Conservation (phyloP, 495 filamentous ascomycete species). For the Penicillium paxilli region DNA sequence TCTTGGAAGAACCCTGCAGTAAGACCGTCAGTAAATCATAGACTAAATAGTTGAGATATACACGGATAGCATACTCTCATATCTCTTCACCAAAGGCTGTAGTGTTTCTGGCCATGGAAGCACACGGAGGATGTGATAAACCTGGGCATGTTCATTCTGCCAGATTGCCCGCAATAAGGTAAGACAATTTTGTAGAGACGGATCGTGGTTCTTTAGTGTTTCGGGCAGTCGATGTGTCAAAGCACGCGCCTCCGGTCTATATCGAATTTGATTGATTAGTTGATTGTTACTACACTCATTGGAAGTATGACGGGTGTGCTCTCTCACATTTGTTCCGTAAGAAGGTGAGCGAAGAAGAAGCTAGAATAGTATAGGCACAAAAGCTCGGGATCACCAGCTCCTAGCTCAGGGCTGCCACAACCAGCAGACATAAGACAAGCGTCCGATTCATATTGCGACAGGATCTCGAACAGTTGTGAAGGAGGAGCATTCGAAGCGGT, state of each 20-base stretch:
- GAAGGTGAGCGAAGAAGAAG: conserved; percentile 53
- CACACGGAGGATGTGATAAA: conserved; percentile 44
- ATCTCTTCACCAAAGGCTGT: conserved; percentile 40
- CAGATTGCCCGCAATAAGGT: conserved; percentile 50
- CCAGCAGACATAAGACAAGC: conserved; percentile 35
- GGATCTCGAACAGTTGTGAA: conserved; percentile 41
- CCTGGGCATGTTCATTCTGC: conserved; percentile 43
- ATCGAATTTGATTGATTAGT: background rate
- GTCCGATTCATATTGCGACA: conserved; percentile 46
- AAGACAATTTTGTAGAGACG: conserved; percentile 44
- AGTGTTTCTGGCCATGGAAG: conserved; percentile 44
- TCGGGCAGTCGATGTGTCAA: conserved; percentile 50
- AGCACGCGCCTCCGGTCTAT: conserved; percentile 53
- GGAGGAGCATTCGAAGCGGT: conserved; percentile 34
- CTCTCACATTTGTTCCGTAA: conserved; percentile 51
- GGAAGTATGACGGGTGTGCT: background rate
- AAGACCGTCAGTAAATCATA: background rate
- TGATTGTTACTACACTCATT: background rate
- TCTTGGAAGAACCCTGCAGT: conserved; percentile 43
- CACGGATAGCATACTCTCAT: conserved; percentile 43
- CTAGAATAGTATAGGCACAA: conserved; percentile 50
- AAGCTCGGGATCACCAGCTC: conserved; percentile 22
- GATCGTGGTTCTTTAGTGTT: conserved; percentile 35
- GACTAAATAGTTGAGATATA: background rate
- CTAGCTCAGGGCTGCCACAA: conserved; percentile 6